Base-by-base conservation (phyloP, 2,329 filamentous ascomycete genomes). In the Cryphonectria nitschkei region DNA sequence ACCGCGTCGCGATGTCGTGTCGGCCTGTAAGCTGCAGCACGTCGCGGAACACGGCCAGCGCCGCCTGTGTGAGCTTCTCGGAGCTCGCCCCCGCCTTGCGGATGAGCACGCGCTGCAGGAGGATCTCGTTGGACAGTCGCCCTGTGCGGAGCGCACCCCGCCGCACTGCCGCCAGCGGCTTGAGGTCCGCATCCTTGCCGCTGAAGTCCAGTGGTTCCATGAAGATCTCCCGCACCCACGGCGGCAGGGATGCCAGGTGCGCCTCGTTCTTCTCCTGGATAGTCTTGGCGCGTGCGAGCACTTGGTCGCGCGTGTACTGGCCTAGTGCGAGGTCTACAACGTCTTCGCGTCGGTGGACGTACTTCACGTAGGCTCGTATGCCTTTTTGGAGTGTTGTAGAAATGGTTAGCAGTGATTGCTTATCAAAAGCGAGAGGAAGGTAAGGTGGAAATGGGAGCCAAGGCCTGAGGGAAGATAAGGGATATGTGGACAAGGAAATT, bases 1-100 rank as follows among this genome's bases (percentile, higher is more conserved):
- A 76, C 37, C 76, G 68, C 2, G 76, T 74, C 2, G 89, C 74
- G 41, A 81, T 67, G 68, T 80, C 79, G 32, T 77, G 75, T 8
- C 78, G 78, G 46, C 77, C 76, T 43, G 74, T 78, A 41, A 79
- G 72, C 22, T 76, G 74, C 58, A 81, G 68, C 43, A 81, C 76
- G 65, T 81, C 79, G 56, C 76, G 71, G 61, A 81, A 75, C 61
- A 79, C 78, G 26, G 71, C 70, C 32, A 76, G 75, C 26, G 79
- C 79, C 11, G 73, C 75, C 19, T 74, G 73, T 52, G 80, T 76
- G 22, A 81, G 76, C 71, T 74, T 76, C 54, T 79, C 78, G 34
- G 78, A 76, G 29, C 74, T 78, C 2, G 77, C 78, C 2, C 78
- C 79, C 16, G 78, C 76, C 72, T 77, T 78, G 67, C 78, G 78